Evolutionary conservation across 2,329 filamentous ascomycete species (phyloP).

Genomic region (Penicillium occitanis): DNA sequence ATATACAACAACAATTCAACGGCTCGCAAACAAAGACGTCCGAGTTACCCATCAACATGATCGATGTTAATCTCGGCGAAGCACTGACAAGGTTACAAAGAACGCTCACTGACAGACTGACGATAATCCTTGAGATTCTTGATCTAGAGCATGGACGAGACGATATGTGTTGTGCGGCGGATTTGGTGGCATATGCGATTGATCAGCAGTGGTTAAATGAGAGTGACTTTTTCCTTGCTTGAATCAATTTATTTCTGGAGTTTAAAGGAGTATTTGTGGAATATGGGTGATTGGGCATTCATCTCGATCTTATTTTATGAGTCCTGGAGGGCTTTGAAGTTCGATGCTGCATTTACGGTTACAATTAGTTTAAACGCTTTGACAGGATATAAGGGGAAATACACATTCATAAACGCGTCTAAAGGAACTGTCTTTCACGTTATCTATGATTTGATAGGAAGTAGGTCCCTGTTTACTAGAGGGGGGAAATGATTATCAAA

Average conservation of each 20-base stretch:
- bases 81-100: slow-evolving; percentile 29
- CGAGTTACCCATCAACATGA: not conserved
- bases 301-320: too few species aligned
- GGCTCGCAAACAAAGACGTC: not conserved
- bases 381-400: too few species aligned
- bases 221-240: slow-evolving; percentile 37
- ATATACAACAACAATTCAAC: not conserved
- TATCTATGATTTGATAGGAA: too few species aligned
- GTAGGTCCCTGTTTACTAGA: too few species aligned
- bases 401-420: too few species aligned
- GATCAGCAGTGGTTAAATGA: slow-evolving; percentile 43
- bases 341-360: too few species aligned
- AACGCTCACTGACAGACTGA: slow-evolving; percentile 35
- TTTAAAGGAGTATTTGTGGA: too few species aligned
- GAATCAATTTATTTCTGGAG: not conserved
- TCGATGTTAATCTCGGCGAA: not conserved
- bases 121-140: slow-evolving; percentile 36
- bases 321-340: too few species aligned
- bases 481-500: too few species aligned
- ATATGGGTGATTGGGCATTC: too few species aligned
- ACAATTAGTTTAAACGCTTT: too few species aligned
- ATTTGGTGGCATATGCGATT: slow-evolving; percentile 46
- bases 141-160: slow-evolving; percentile 41
- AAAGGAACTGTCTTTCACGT: too few species aligned
- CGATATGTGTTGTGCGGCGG: slow-evolving; percentile 45